Evolutionary conservation across 2,329 filamentous ascomycete species (phyloP).

Genomic region (Delphinella strobiligena): DNA sequence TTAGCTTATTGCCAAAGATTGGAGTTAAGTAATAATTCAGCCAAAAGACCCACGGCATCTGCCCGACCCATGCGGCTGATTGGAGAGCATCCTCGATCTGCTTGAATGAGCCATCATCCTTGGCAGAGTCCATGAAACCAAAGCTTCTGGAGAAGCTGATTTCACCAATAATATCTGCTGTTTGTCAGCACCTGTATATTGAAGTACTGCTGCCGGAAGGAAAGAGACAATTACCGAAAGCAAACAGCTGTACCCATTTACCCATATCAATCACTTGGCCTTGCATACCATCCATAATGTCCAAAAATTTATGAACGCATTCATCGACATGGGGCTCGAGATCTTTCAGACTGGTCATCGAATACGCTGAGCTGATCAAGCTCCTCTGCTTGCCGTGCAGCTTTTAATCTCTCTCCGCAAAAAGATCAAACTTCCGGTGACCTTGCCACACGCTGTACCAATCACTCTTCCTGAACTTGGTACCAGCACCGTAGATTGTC

Average conservation of each 20-base stretch:
- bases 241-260: slow-evolving; percentile 29
- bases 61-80: slow-evolving; percentile 26
- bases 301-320: slow-evolving; percentile 23
- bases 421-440: slow-evolving; percentile 27
- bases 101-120: slow-evolving; percentile 23
- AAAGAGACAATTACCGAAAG: slow-evolving; percentile 21
- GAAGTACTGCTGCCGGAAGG: too few relatives aligned
- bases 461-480: slow-evolving; percentile 28
- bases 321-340: slow-evolving; percentile 29
- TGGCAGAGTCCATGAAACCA: slow-evolving; percentile 23
- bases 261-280: slow-evolving; percentile 21
- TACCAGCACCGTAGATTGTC: slow-evolving; percentile 24
- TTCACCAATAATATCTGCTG: slow-evolving; percentile 27
- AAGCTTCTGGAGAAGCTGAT: slow-evolving; percentile 27
- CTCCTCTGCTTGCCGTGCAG: slow-evolving; percentile 24
- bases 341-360: slow-evolving; percentile 25
- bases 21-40: slow-evolving; percentile 24
- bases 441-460: slow-evolving; percentile 32
- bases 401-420: slow-evolving; percentile 24
- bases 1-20: slow-evolving; percentile 25
- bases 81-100: slow-evolving; percentile 21
- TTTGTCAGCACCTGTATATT: background rate
- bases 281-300: slow-evolving; percentile 18
- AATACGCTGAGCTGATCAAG: slow-evolving; percentile 23
- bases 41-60: slow-evolving; percentile 22